Evolutionary conservation across 1,284 basidiomycete species (phyloP), one percentile per base, ranked within the genome.

Genomic region (Peniophora sp.): DNA sequence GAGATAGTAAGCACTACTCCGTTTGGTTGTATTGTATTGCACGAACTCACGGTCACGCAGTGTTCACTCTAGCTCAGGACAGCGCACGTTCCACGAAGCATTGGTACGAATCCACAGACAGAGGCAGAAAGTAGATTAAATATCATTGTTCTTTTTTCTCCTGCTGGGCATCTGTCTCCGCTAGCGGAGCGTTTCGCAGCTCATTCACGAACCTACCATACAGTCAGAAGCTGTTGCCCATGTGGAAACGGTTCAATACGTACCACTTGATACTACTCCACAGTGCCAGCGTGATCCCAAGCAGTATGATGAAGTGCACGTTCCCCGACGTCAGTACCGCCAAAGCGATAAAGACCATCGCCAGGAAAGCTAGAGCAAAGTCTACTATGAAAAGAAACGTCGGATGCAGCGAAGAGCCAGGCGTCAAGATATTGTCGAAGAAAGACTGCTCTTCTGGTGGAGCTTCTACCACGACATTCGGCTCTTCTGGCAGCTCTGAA

Each of bases 31-130:
- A 10, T 45, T 43, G 32, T 16, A 16, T 17, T 2, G 5, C 19
- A 8, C 14, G 16, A 32, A 6, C 24, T 48, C 27, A 32, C 27
- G 27, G 27, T 20, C 17, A 12, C 45, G 50, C 56, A 95, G 92
- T 95, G 53, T 95, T 94, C 65, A 70, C 78, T 16, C 68, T 92
- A 48, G 91, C 89, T 6, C 91, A 94, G 62, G 88, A 91, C 55
- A 89, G 85, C 55, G 78, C 81, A 35, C 83, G 79, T 60, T 70
- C 74, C 56, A 86, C 83, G 60, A 93, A 92, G 66, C 68, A 69
- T 51, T 96, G 92, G 92, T 86, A 90, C 65, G 91, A 93, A 60
- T 79, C 78, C 51, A 79, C 72, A 57, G 81, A 85, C 52, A 75
- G 70, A 53, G 64, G 67, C 23, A 70, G 71, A 54, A 68, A 75